Conservation (phyloP, 2,329 filamentous ascomycete genomes). For the Moelleriella libera region DNA sequence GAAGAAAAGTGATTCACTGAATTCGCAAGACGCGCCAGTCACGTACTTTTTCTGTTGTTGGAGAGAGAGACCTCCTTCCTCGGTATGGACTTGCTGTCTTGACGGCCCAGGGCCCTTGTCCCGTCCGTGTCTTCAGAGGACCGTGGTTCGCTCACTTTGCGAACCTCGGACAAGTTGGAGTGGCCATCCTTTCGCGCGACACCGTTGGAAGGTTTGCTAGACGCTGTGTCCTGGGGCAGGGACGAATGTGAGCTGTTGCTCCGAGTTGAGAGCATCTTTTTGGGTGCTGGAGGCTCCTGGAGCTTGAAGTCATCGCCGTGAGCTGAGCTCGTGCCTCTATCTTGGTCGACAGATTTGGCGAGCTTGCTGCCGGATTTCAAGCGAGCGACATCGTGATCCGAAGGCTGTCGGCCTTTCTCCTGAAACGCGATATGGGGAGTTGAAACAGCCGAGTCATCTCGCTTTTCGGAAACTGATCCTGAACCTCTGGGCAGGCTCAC, state of each 20-base stretch:
- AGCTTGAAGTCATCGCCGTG: slow-evolving; percentile 50
- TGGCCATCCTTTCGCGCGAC: slow-evolving; percentile 11
- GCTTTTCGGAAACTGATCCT: slow-evolving; percentile 26
- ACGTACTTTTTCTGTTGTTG: slow-evolving; percentile 26
- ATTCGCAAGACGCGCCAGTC: not conserved
- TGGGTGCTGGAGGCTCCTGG: slow-evolving; percentile 64
- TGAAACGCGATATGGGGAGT: slow-evolving; percentile 90
- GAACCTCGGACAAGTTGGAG: slow-evolving; percentile 10
- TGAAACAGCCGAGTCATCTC: slow-evolving; percentile 34
- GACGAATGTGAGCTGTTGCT: slow-evolving; percentile 27
- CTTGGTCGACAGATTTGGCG: slow-evolving; percentile 23
- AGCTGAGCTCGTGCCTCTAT: slow-evolving; percentile 13
- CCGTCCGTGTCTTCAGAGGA: slow-evolving; percentile 44
- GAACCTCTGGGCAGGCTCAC: slow-evolving; percentile 33
- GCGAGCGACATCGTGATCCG: slow-evolving; percentile 42
- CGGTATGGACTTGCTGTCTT: slow-evolving; percentile 34
- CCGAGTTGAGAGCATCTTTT: slow-evolving; percentile 28
- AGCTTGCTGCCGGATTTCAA: slow-evolving; percentile 31
- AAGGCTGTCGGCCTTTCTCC: slow-evolving; percentile 55
- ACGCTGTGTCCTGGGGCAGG: slow-evolving; percentile 19
- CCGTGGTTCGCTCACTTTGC: slow-evolving; percentile 29
- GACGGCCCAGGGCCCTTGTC: slow-evolving; percentile 23
- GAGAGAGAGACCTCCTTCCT: slow-evolving; percentile 48
- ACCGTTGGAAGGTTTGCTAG: slow-evolving; percentile 20
- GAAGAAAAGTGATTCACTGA: no score